phyloP scores from a whole-genome alignment of 208 protist species.

The Leishmania lainsoni region DNA sequence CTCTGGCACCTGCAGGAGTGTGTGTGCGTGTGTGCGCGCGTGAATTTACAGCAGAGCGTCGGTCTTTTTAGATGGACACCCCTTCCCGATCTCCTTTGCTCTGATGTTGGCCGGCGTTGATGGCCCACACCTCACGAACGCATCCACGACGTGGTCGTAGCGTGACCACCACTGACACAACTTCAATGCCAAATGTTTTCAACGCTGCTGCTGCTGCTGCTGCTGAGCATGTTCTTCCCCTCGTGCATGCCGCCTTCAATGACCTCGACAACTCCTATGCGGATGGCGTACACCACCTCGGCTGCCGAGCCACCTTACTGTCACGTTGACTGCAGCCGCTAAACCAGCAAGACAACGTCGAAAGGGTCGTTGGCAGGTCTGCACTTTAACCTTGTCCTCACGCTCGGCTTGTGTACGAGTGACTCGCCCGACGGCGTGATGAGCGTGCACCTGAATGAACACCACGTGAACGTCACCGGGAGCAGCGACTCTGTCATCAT shows the following conservation, averaged over 20 bases:
- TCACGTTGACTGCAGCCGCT: slow-evolving; percentile 47
- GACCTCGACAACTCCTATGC: not conserved
- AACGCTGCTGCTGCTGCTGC: not conserved
- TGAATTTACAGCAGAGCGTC: not conserved
- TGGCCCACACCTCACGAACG: not conserved
- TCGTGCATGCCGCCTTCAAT: not conserved
- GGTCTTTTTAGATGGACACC: not conserved
- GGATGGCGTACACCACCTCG: not conserved
- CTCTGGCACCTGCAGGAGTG: not conserved
- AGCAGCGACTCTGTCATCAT: slow-evolving; percentile 29
- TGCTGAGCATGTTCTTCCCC: not conserved
- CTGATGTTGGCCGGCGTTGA: not conserved
- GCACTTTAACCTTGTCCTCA: slow-evolving; percentile 40
- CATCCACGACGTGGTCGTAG: not conserved
- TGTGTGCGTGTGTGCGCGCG: slow-evolving; percentile 1
- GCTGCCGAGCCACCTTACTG: slow-evolving; percentile 29
- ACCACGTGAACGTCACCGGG: slow-evolving; percentile 24
- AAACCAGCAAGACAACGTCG: slow-evolving; percentile 33
- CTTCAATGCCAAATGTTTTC: not conserved
- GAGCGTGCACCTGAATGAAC: slow-evolving; percentile 40
- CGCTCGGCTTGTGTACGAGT: slow-evolving; percentile 34
- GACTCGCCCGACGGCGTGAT: slow-evolving; percentile 35
- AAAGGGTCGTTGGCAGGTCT: slow-evolving; percentile 48
- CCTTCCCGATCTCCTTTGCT: not conserved
- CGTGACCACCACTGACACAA: not conserved